phyloP scores from a whole-genome alignment of 192 early-diverging fungal species.

The Coemansia sp. region DNA sequence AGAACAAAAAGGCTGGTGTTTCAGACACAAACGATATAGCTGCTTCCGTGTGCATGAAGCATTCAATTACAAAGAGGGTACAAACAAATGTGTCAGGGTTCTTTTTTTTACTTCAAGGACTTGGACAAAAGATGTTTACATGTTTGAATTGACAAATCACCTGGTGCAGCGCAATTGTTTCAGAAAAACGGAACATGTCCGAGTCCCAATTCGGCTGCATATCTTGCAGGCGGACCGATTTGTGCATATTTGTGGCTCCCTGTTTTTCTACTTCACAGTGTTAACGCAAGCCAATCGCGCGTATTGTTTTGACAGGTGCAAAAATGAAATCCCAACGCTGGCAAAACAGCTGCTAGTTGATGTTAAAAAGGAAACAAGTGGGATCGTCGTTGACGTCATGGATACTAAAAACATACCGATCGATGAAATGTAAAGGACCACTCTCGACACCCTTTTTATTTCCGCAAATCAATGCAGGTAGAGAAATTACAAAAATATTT shows the following conservation, averaged over 20 bases:
- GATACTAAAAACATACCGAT: neutral
- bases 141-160: neutral
- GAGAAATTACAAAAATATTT: neutral
- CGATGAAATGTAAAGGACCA: neutral
- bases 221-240: neutral
- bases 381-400: neutral
- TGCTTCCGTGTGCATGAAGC: neutral
- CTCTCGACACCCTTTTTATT: neutral
- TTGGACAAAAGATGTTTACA: neutral
- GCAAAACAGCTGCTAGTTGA: neutral
- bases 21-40: neutral
- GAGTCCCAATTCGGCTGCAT: neutral
- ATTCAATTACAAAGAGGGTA: neutral
- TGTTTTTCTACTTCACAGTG: constrained; percentile 3
- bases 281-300: neutral
- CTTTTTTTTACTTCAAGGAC: neutral
- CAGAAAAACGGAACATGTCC: neutral
- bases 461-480: constrained; percentile 3
- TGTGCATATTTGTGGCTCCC: neutral
- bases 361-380: neutral
- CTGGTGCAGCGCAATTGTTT: neutral
- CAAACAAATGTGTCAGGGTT: neutral
- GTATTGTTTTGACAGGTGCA: neutral
- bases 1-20: neutral
- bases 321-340: neutral